Conservation (phyloP, 352 stramenopile genomes). For the Phytophthora gonapodyides region DNA sequence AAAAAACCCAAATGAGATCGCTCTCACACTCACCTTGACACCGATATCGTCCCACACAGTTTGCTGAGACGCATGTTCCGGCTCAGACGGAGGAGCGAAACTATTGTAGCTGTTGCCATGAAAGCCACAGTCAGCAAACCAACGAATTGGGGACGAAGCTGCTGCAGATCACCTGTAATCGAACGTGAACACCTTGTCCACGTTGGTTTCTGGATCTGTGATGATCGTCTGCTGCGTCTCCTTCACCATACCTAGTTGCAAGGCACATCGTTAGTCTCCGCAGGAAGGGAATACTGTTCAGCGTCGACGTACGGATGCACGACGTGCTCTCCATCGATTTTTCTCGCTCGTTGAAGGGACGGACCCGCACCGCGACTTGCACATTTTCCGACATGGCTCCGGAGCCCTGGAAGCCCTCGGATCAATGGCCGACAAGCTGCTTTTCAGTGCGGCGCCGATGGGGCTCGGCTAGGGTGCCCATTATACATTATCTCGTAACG, state of each 20-base stretch:
- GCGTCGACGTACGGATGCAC: slow-evolving; percentile 60
- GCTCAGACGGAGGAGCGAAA: slow-evolving; percentile 59
- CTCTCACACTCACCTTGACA: slow-evolving; percentile 49
- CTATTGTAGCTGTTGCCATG: slow-evolving; percentile 76
- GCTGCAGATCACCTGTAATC: slow-evolving; percentile 68
- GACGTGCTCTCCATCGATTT: slow-evolving; percentile 69
- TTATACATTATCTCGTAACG: slow-evolving; percentile 29
- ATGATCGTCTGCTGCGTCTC: slow-evolving; percentile 86
- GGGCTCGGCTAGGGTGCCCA: slow-evolving; percentile 4
- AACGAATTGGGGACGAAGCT: background rate
- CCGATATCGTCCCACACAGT: slow-evolving; percentile 89
- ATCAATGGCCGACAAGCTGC: background rate
- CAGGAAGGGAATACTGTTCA: background rate
- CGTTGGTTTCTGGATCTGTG: slow-evolving; percentile 75
- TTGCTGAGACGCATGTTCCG: slow-evolving; percentile 73
- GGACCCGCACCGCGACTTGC: slow-evolving; percentile 81
- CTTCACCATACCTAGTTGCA: slow-evolving; percentile 68
- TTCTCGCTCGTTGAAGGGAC: slow-evolving; percentile 84
- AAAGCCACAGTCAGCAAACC: background rate
- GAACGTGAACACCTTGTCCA: slow-evolving; percentile 86
- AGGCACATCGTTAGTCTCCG: slow-evolving; percentile 7
- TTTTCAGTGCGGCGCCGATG: slow-evolving; percentile 1
- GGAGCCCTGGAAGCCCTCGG: background rate
- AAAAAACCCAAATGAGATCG: background rate
- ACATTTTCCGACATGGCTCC: slow-evolving; percentile 79